A percentile compares a stretch with the other conserved stretches of the same genome.
phyloP scores from a whole-genome alignment of 1,139 yeast species.

The Spathaspora sp. region DNA sequence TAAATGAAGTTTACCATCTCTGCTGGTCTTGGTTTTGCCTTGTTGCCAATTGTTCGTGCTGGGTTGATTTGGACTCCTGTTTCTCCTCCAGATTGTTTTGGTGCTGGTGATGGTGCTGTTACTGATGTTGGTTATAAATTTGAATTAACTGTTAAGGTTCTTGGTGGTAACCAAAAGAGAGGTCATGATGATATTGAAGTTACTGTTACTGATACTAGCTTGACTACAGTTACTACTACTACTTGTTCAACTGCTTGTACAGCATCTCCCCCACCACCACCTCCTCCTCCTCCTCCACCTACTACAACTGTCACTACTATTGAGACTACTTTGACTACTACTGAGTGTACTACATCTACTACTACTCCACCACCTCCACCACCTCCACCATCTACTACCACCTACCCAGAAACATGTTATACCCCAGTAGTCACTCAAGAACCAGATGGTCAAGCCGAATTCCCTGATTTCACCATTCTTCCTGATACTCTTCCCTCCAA shows the following conservation, averaged over 20 bases:
- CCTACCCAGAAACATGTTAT: not conserved
- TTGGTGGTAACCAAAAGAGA: constrained; percentile 10
- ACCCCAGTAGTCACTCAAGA: constrained; percentile 2
- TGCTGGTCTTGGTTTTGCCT: constrained; percentile 5
- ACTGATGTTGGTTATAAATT: constrained; percentile 43
- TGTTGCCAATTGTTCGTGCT: constrained; percentile 23
- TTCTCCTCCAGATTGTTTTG: constrained; percentile 17
- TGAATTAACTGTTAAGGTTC: constrained; percentile 10
- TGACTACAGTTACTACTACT: not conserved
- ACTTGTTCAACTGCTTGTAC: constrained; percentile 1
- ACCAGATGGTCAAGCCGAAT: constrained; percentile 5
- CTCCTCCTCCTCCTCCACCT: constrained; percentile 10
- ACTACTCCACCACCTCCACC: constrained; percentile 5
- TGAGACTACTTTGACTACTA: not conserved
- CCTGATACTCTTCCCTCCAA: constrained; percentile 1
- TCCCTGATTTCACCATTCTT: not conserved
- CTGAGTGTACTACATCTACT: not conserved
- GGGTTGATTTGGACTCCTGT: constrained; percentile 18
- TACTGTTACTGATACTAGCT: constrained; percentile 13
- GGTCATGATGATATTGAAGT: constrained; percentile 17
- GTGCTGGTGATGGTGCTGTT: constrained; percentile 24
- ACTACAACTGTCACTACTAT: not conserved
- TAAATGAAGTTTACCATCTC: constrained; percentile 7
- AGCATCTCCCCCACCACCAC: constrained; percentile 3
- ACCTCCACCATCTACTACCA: constrained; percentile 9